phyloP scores from a whole-genome alignment of 805 yeast genomes.

The Candida pseudofarinosa region DNA sequence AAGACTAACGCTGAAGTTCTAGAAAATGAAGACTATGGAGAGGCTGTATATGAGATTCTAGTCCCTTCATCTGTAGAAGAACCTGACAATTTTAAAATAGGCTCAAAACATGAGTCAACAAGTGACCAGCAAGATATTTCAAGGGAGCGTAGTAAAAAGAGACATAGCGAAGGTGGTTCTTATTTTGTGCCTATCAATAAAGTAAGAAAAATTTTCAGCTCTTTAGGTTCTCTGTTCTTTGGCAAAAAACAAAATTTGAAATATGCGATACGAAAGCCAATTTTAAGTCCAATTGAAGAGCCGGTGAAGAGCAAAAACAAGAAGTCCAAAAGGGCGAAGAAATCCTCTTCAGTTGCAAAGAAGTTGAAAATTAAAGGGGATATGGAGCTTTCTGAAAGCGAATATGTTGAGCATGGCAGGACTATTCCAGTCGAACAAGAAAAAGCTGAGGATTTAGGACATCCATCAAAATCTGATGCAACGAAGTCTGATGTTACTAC shows the following conservation, averaged over 20 bases:
- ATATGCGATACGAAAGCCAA: not conserved
- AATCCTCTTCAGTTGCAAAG: too few relatives aligned
- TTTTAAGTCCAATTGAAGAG: constrained; percentile 1
- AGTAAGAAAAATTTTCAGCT: not conserved
- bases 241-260: not conserved
- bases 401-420: too few relatives aligned
- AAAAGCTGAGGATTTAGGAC: too few relatives aligned
- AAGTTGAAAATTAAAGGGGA: too few relatives aligned
- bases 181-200: not conserved
- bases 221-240: not conserved
- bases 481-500: too few relatives aligned
- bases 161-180: not conserved
- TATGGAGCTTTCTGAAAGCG: too few relatives aligned
- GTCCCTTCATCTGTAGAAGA: constrained; percentile 1
- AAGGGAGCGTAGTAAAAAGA: not conserved
- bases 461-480: too few relatives aligned
- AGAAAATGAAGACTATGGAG: not conserved
- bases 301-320: not conserved
- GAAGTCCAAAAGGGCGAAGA: not conserved
- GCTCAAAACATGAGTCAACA: not conserved
- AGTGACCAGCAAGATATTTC: not conserved
- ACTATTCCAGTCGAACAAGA: too few relatives aligned
- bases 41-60: not conserved
- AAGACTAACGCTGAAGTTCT: not conserved
- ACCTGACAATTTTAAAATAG: not conserved